These are phyloP conservation scores for Davidsoniella eucalypti DNA, from an alignment of 2,329 filamentous ascomycete genomes.

Conservation along the genomic window DNA sequence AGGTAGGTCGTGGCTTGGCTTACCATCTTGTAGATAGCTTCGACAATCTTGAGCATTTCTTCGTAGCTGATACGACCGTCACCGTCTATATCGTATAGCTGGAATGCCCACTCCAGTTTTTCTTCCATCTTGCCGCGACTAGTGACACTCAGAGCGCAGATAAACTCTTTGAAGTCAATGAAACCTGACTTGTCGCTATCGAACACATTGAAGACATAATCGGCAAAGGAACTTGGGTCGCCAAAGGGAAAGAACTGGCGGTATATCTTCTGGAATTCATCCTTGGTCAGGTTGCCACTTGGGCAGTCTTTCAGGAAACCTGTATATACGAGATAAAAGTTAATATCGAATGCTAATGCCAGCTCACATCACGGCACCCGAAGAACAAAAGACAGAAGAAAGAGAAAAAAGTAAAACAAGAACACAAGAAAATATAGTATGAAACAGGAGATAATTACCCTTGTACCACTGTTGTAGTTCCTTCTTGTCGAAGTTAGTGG, in stretches of 20 bases:
- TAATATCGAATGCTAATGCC: background rate
- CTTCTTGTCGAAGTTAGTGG: conserved; percentile 98
- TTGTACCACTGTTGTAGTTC: conserved; percentile 99
- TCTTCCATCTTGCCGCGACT: conserved; percentile 98
- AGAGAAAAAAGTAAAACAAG: conserved; percentile 4
- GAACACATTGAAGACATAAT: conserved; percentile 99
- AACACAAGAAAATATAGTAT: conserved; percentile 3
- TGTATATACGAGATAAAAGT: conserved; percentile 22
- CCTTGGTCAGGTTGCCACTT: conserved; percentile 88
- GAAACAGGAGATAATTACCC: conserved; percentile 39
- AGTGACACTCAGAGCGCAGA: conserved; percentile 92
- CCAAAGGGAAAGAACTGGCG: conserved; percentile 98
- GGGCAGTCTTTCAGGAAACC: conserved; percentile 98
- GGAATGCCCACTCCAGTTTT: conserved; percentile 98
- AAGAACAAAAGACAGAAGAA: background rate
- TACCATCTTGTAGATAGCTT: conserved; percentile 99
- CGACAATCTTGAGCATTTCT: conserved; percentile 96
- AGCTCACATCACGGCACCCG: background rate
- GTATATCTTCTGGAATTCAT: conserved; percentile 99
- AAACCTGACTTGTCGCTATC: conserved; percentile 93
- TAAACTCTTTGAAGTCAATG: conserved; percentile 99
- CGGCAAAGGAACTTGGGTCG: conserved; percentile 90
- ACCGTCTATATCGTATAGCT: conserved; percentile 97
- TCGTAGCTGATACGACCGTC: conserved; percentile 99
- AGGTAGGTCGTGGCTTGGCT: conserved; percentile 14